Evolutionary conservation across 352 stramenopile species (phyloP).

Genomic region (Aphanomyces euteiches): DNA sequence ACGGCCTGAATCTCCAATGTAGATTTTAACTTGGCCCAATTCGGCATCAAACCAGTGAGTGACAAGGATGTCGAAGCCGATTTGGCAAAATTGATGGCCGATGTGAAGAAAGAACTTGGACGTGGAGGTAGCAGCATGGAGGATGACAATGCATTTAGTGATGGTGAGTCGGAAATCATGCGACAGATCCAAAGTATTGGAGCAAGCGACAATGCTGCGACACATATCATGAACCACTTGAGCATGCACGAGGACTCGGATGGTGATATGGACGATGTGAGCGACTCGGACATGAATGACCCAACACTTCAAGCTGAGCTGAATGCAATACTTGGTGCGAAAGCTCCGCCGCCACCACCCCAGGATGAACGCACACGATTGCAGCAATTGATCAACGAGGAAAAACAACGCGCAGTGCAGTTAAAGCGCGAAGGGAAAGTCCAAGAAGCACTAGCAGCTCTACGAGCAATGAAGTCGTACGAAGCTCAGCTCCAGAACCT

Average conservation of each 20-base stretch:
- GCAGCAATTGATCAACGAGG: not conserved
- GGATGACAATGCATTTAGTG: not conserved
- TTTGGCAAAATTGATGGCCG: conserved; percentile 52
- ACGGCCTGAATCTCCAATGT: not conserved
- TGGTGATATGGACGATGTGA: conserved; percentile 7
- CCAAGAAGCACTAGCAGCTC: conserved; percentile 49
- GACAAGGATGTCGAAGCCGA: conserved; percentile 70
- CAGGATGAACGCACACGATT: conserved; percentile 6
- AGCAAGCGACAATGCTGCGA: not conserved
- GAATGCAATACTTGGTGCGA: conserved; percentile 6
- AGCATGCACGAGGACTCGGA: not conserved
- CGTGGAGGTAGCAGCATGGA: not conserved
- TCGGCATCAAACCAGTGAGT: conserved; percentile 64
- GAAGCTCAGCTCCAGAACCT: conserved; percentile 15
- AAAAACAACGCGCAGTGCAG: conserved; percentile 38
- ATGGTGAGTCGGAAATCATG: conserved; percentile 11
- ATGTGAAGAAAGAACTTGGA: not conserved
- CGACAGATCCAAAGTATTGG: conserved; percentile 18
- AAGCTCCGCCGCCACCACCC: not conserved
- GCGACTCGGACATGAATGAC: conserved; percentile 17
- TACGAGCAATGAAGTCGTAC: conserved; percentile 53
- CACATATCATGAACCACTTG: not conserved
- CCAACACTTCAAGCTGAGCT: conserved; percentile 14
- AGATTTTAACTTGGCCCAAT: conserved; percentile 38
- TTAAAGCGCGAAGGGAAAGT: conserved; percentile 56